Evolutionary conservation across 331 rosid genomes (phyloP).

Genomic region (Stylosanthes scabra): DNA sequence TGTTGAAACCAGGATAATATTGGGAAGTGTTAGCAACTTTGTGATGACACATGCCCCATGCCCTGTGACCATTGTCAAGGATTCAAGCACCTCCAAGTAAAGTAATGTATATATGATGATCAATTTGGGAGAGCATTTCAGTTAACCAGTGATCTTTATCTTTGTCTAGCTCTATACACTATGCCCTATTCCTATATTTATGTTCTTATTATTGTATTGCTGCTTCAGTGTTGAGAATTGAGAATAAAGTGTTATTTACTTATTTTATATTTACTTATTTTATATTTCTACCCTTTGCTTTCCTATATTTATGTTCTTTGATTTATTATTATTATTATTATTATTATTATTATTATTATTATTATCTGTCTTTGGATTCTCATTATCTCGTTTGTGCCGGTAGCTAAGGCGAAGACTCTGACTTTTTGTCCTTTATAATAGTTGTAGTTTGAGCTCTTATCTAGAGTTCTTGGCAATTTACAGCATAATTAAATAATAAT

Average conservation of each 20-base stretch:
- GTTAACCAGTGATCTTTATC: background rate
- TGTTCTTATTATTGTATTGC: background rate
- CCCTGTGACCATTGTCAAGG: slow-evolving; percentile 87
- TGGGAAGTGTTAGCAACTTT: slow-evolving; percentile 94
- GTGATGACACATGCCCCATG: slow-evolving; percentile 69
- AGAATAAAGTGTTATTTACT: background rate
- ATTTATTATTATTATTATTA: too few relatives aligned
- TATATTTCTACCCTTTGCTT: too few relatives aligned
- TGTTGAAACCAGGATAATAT: slow-evolving; percentile 68
- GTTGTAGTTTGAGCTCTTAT: too few relatives aligned
- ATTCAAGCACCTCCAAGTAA: slow-evolving; percentile 40
- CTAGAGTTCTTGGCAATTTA: too few relatives aligned
- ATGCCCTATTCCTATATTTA: background rate
- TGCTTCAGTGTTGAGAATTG: background rate
- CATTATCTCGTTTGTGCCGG: too few relatives aligned
- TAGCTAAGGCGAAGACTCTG: too few relatives aligned
- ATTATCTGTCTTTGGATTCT: too few relatives aligned
- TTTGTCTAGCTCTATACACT: background rate
- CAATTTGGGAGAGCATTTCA: background rate
- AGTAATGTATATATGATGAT: slow-evolving; percentile 20
- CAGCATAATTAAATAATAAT: too few relatives aligned
- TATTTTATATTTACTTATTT: too few relatives aligned
- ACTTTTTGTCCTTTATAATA: too few relatives aligned
- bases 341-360: too few relatives aligned
- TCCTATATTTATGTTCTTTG: too few relatives aligned